Conservation (phyloP, 352 stramenopile genomes). For the Globisporangium emineosum region DNA sequence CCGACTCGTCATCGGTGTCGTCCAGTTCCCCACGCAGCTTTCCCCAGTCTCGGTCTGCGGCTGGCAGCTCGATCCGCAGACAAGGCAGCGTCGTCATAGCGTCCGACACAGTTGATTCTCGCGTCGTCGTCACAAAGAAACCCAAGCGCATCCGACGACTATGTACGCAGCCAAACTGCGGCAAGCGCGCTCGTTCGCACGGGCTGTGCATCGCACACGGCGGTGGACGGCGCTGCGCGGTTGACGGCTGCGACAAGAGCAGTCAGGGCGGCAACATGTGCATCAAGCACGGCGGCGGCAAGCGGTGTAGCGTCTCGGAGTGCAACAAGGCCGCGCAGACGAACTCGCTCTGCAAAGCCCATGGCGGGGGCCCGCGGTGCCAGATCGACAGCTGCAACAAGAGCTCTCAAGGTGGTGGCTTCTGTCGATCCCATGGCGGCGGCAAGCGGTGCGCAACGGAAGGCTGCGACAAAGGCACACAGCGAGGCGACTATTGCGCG, state of each 20-base stretch:
- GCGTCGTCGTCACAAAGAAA: background rate
- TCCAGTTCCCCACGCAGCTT: background rate
- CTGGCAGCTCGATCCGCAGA: background rate
- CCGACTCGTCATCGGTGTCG: constrained; percentile 1
- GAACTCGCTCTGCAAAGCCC: constrained; percentile 81
- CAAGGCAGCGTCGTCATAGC: background rate
- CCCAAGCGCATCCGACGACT: constrained; percentile 15
- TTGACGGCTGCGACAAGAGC: constrained; percentile 74
- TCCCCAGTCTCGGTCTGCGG: background rate
- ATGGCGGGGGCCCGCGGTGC: constrained; percentile 78
- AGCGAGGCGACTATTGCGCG: constrained; percentile 81
- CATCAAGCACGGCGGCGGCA: constrained; percentile 79
- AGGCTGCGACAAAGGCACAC: constrained; percentile 80
- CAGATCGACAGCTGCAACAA: constrained; percentile 55
- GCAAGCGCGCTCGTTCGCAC: constrained; percentile 30
- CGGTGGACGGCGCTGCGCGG: constrained; percentile 22
- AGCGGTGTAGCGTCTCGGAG: constrained; percentile 64
- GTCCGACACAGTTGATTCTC: background rate
- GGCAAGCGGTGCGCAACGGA: constrained; percentile 81
- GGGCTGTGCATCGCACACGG: constrained; percentile 27
- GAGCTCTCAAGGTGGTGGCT: constrained; percentile 72
- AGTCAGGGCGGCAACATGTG: constrained; percentile 77
- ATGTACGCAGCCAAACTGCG: constrained; percentile 24
- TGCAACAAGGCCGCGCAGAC: constrained; percentile 79
- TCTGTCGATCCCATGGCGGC: constrained; percentile 79